Evolutionary conservation across 306 rosid species (phyloP).

Genomic region (Rosa chinensis): DNA sequence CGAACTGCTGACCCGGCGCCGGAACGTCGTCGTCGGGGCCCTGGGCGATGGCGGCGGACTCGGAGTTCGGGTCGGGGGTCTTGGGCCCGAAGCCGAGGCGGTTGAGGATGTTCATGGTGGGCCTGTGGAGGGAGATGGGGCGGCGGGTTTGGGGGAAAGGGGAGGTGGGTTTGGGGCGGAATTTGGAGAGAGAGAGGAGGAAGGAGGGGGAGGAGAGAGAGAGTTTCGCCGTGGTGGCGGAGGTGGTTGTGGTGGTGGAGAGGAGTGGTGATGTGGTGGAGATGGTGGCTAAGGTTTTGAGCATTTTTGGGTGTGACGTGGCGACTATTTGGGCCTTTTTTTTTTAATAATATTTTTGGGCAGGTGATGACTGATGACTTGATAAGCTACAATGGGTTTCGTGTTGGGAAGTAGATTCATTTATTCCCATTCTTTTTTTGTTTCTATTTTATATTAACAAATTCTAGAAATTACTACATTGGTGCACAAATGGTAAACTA

Average conservation of each 20-base stretch:
- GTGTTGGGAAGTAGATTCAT: not conserved
- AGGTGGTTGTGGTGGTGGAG: slow-evolving; percentile 32
- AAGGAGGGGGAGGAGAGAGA: slow-evolving; percentile 46
- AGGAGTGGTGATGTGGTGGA: slow-evolving; percentile 36
- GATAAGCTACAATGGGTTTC: not conserved
- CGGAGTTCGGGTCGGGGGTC: slow-evolving; percentile 42
- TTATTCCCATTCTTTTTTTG: too few relatives aligned
- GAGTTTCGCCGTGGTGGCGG: slow-evolving; percentile 35
- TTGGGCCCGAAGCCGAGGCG: slow-evolving; percentile 73
- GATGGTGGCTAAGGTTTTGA: slow-evolving; percentile 50
- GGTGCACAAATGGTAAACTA: not conserved
- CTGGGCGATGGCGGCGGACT: slow-evolving; percentile 63
- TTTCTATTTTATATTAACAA: not conserved
- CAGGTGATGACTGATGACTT: not conserved
- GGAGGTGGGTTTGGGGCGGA: slow-evolving; percentile 29
- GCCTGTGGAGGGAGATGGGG: slow-evolving; percentile 26
- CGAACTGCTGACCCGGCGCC: slow-evolving; percentile 79
- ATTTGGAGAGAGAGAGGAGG: slow-evolving; percentile 9
- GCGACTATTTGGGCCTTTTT: not conserved
- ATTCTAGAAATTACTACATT: not conserved
- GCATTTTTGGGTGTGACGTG: slow-evolving; percentile 51
- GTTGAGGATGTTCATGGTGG: slow-evolving; percentile 78
- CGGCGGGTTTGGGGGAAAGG: slow-evolving; percentile 42
- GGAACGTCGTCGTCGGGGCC: slow-evolving; percentile 82
- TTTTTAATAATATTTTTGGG: too few relatives aligned